A percentile compares a stretch with the other conserved stretches of the same genome.
Conservation (phyloP, 805 yeast species). For the Wickerhamomyces chambardii region DNA sequence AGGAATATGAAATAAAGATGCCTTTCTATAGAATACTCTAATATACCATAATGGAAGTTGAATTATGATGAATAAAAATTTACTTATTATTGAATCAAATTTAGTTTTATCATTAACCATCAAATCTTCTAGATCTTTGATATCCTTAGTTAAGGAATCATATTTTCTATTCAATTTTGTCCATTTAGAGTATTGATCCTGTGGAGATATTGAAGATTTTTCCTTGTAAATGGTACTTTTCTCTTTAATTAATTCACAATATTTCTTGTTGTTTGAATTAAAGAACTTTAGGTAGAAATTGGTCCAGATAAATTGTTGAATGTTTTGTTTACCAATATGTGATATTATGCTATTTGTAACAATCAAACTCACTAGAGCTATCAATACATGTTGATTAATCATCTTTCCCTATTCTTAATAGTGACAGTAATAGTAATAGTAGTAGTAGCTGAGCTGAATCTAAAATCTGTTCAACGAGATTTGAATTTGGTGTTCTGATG, state of each 20-base stretch:
- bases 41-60: conserved; percentile 34
- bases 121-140: conserved; percentile 30
- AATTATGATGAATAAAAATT: conserved; percentile 19
- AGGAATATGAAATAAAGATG: conserved; percentile 52
- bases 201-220: conserved; percentile 64
- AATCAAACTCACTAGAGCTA: conserved; percentile 10
- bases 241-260: conserved; percentile 29
- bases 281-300: too few relatives aligned
- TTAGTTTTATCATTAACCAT: conserved; percentile 17
- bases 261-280: conserved; percentile 19
- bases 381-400: neutral
- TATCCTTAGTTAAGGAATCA: conserved; percentile 46
- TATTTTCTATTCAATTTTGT: conserved; percentile 76
- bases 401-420: neutral
- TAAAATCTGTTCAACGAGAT: too few relatives aligned
- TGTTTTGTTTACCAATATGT: conserved; percentile 5
- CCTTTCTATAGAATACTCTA: conserved; percentile 43
- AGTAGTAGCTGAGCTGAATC: too few relatives aligned
- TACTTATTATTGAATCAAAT: conserved; percentile 19
- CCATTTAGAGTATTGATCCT: conserved; percentile 95
- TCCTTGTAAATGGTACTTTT: conserved; percentile 38
- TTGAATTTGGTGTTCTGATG: neutral
- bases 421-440: too few relatives aligned
- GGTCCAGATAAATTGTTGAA: conserved; percentile 32
- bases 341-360: neutral